Conservation (phyloP, 495 filamentous ascomycete genomes). For the Antarctomyces pellizariae region DNA sequence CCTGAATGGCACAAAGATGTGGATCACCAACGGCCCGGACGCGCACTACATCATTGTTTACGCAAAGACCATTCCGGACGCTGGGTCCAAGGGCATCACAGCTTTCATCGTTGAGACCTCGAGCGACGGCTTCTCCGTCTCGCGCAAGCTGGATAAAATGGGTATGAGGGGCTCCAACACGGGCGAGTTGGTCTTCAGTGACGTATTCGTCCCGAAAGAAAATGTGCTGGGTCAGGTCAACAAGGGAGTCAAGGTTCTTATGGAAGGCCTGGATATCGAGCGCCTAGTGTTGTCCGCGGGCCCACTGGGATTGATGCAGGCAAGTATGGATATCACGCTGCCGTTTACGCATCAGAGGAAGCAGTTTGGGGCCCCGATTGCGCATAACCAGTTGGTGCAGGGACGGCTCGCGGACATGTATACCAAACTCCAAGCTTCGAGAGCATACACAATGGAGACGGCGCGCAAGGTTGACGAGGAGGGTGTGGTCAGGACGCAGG, state of each 20-base stretch:
- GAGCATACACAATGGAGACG: conserved; percentile 57
- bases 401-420: conserved; percentile 95
- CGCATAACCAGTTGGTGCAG: conserved; percentile 83
- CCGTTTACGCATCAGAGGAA: conserved; percentile 77
- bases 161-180: conserved; percentile 97
- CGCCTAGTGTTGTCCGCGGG: conserved; percentile 81
- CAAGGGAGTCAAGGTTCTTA: conserved; percentile 69
- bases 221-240: conserved; percentile 65
- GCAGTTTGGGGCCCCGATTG: conserved; percentile 76
- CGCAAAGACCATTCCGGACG: conserved; percentile 71
- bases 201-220: conserved; percentile 68
- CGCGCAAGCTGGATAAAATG: conserved; percentile 89
- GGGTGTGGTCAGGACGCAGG: conserved; percentile 53
- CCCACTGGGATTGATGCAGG: conserved; percentile 87
- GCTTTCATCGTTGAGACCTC: conserved; percentile 70
- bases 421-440: conserved; percentile 63
- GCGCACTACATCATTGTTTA: conserved; percentile 80
- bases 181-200: conserved; percentile 79
- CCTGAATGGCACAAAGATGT: conserved; percentile 92
- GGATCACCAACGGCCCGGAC: conserved; percentile 97
- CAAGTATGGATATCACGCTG: conserved; percentile 62
- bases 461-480: conserved; percentile 53
- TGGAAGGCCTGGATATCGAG: conserved; percentile 92
- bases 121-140: conserved; percentile 57
- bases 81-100: conserved; percentile 76